Conservation (phyloP, 2,329 filamentous ascomycete genomes). For the Pseudocercospora vitis region DNA sequence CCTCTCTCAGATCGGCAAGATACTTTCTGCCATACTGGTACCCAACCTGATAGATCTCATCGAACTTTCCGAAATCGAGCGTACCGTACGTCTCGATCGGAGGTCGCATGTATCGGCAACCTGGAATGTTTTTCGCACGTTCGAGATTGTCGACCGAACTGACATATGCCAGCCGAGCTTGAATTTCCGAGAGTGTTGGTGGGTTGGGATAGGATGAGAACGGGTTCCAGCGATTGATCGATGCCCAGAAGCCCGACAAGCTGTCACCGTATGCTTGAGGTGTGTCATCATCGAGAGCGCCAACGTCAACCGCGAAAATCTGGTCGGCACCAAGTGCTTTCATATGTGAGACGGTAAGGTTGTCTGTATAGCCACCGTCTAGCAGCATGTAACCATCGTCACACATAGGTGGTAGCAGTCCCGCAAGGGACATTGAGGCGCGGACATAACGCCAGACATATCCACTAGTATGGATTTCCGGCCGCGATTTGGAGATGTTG, state of each 20-base stretch:
- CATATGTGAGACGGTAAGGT: slow-evolving; percentile 96
- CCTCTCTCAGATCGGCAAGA: slow-evolving; percentile 70
- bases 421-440: slow-evolving; percentile 94
- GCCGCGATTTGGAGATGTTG: slow-evolving; percentile 91
- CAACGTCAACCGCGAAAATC: slow-evolving; percentile 95
- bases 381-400: slow-evolving; percentile 96
- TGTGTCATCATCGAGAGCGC: slow-evolving; percentile 84
- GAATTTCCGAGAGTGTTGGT: slow-evolving; percentile 92
- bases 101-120: slow-evolving; percentile 94
- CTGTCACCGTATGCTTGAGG: slow-evolving; percentile 93
- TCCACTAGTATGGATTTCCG: slow-evolving; percentile 90
- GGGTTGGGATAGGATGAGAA: slow-evolving; percentile 87
- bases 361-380: slow-evolving; percentile 96
- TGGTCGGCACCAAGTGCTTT: slow-evolving; percentile 88
- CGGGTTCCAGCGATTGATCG: slow-evolving; percentile 95
- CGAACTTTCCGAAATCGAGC: slow-evolving; percentile 94
- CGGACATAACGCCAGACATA: slow-evolving; percentile 98
- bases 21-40: slow-evolving; percentile 83
- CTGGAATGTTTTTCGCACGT: slow-evolving; percentile 83
- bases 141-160: slow-evolving; percentile 92
- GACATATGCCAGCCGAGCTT: slow-evolving; percentile 91
- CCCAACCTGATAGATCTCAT: slow-evolving; percentile 90
- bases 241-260: slow-evolving; percentile 90
- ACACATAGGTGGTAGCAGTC: slow-evolving; percentile 86
- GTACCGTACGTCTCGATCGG: slow-evolving; percentile 93